Conservation (phyloP, 2,329 filamentous ascomycete genomes). For the Lojkania enalia region DNA sequence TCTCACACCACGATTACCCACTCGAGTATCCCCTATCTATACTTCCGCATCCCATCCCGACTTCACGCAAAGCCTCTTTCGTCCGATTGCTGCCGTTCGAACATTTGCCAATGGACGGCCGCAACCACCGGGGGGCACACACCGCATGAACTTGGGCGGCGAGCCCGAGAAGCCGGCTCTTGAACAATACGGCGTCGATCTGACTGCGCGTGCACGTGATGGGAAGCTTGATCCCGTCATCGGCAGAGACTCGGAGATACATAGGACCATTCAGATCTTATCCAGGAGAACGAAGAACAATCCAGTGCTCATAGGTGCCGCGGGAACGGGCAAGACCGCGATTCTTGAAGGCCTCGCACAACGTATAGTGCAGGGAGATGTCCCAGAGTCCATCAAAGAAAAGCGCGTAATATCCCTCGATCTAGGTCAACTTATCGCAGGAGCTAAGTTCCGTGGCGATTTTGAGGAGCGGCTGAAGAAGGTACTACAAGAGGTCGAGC, state of each 20-base stretch:
- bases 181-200: conserved; percentile 87
- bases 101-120: conserved; percentile 65
- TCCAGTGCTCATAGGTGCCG: conserved; percentile 87
- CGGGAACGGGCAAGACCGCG: conserved; percentile 92
- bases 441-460: conserved; percentile 92
- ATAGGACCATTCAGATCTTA: conserved; percentile 90
- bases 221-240: conserved; percentile 97
- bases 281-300: conserved; percentile 95
- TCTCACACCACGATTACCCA: conserved; percentile 17
- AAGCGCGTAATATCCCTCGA: conserved; percentile 88
- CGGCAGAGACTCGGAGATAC: conserved; percentile 87
- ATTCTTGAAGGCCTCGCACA: conserved; percentile 88
- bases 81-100: conserved; percentile 52
- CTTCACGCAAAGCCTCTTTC: conserved; percentile 21
- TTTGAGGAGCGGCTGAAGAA: conserved; percentile 94
- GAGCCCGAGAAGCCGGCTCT: conserved; percentile 80
- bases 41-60: conserved; percentile 13
- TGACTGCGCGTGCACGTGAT: conserved; percentile 80
- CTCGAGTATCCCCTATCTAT: conserved; percentile 26
- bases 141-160: conserved; percentile 86
- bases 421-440: conserved; percentile 89
- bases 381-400: conserved; percentile 93
- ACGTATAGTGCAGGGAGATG: conserved; percentile 87
- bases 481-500: conserved; percentile 87
- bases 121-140: conserved; percentile 87